Evolutionary conservation across 2,329 filamentous ascomycete genomes (phyloP).

Genomic region (Pseudopyrenochaeta lycopersici): DNA sequence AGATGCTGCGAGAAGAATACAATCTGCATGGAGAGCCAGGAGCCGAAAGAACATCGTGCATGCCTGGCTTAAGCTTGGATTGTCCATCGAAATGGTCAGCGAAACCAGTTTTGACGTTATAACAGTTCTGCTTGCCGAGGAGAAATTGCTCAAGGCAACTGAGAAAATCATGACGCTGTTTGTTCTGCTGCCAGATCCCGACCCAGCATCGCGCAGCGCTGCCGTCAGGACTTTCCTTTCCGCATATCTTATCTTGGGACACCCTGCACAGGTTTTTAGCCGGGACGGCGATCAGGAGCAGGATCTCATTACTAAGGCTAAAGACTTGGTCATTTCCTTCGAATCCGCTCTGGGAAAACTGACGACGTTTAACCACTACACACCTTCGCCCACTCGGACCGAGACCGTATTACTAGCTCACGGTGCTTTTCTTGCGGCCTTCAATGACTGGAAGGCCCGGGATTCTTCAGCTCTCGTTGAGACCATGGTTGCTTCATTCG

Average conservation of each 20-base stretch:
- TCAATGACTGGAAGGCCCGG: slow-evolving; percentile 84
- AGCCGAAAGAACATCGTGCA: slow-evolving; percentile 68
- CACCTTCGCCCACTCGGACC: slow-evolving; percentile 68
- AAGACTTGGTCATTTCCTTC: slow-evolving; percentile 79
- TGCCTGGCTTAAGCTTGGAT: slow-evolving; percentile 71
- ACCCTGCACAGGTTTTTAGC: slow-evolving; percentile 79
- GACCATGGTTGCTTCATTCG: slow-evolving; percentile 86
- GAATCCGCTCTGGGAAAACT: slow-evolving; percentile 76
- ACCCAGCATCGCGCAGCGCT: slow-evolving; percentile 70
- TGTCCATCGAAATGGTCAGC: slow-evolving; percentile 75
- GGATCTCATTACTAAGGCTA: slow-evolving; percentile 79
- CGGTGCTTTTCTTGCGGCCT: slow-evolving; percentile 78
- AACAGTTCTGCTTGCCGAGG: slow-evolving; percentile 71
- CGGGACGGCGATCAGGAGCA: slow-evolving; percentile 75
- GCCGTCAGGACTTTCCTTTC: slow-evolving; percentile 79
- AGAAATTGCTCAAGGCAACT: slow-evolving; percentile 71
- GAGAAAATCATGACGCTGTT: slow-evolving; percentile 74
- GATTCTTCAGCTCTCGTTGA: slow-evolving; percentile 81
- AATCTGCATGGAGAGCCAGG: slow-evolving; percentile 73
- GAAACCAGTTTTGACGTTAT: slow-evolving; percentile 79
- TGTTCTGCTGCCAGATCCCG: slow-evolving; percentile 66
- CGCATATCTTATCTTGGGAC: slow-evolving; percentile 80
- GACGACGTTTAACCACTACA: slow-evolving; percentile 72
- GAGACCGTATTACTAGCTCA: slow-evolving; percentile 74
- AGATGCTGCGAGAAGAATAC: slow-evolving; percentile 71